Evolutionary conservation across 495 filamentous ascomycete species (phyloP), one percentile per base, ranked within the genome.

Genomic region (Penicillium subrubescens): DNA sequence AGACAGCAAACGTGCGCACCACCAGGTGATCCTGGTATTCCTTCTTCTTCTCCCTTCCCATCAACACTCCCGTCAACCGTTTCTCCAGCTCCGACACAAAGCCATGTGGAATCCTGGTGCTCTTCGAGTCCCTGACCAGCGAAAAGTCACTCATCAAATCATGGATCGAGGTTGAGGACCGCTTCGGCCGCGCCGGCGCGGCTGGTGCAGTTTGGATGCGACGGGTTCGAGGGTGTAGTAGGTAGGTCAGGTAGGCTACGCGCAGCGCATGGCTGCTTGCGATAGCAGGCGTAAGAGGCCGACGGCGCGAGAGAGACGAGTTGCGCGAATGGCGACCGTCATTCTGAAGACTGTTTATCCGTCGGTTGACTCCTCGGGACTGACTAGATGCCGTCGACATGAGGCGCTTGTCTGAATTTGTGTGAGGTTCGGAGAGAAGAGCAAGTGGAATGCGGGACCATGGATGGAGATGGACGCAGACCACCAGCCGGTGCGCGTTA

Each of bases 251-350:
- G 77, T 93, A 97, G 67, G 96, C 93, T 68, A 92, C 88, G 57
- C 96, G 90, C 57, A 99, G 88, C 65, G 93, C 92, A 74, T 89
- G 96, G 43, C 87, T 89, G 80, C 93, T 96, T 75, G 92, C 93
- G 78, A 97, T 92, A 66, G 92, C 82, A 63, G 82, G 76, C 66
- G 76, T 83, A 55, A 89, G 75, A 31, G 78, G 75, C 31, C 81
- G 81, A 61, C 82, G 81, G 21, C 78, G 77, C 46, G 79, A 77
- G 66, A 75, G 71, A 52, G 87, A 89, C 59, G 75, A 77, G 64
- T 81, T 83, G 63, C 85, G 83, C 59, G 78, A 77, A 65, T 84
- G 79, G 60, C 77, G 77, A 27, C 78, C 77, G 64, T 85, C 80
- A 77, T 81, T 81, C 61, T 86, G 84, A 43, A 87, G 70, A 68